Conservation (phyloP, 805 yeast species). For the Yarrowia sp. region DNA sequence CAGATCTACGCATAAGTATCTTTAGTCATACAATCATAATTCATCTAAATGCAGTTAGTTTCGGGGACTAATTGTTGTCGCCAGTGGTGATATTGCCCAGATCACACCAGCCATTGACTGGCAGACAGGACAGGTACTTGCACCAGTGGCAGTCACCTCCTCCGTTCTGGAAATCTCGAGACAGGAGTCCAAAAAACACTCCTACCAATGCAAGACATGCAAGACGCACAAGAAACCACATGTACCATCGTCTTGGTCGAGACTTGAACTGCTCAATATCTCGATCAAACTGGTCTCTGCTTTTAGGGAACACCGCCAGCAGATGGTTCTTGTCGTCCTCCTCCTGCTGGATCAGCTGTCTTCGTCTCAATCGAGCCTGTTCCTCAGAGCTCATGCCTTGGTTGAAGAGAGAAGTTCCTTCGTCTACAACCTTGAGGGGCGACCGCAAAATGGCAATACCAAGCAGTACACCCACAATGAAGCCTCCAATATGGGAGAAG, state of each 20-base stretch:
- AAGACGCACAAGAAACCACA: constrained; percentile 62
- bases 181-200: constrained; percentile 59
- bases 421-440: constrained; percentile 53
- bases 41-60: constrained; percentile 27
- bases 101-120: constrained; percentile 75
- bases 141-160: constrained; percentile 71
- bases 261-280: constrained; percentile 42
- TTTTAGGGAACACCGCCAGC: constrained; percentile 32
- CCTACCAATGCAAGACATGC: constrained; percentile 56
- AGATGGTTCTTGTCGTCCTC: constrained; percentile 42
- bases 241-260: constrained; percentile 52
- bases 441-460: constrained; percentile 61
- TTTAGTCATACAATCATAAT: constrained; percentile 22
- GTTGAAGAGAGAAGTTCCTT: constrained; percentile 16
- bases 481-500: constrained; percentile 78
- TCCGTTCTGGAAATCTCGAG: constrained; percentile 58
- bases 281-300: constrained; percentile 24
- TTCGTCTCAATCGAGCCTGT: constrained; percentile 11
- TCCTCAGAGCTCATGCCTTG: constrained; percentile 24
- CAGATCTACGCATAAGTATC: too few species aligned
- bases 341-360: constrained; percentile 39
- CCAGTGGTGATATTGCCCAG: constrained; percentile 51
- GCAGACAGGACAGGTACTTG: constrained; percentile 72
- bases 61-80: constrained; percentile 18
- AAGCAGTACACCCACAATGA: constrained; percentile 63